phyloP scores from a whole-genome alignment of 176 grass and related monocot species.

The Zoysia japonica region DNA sequence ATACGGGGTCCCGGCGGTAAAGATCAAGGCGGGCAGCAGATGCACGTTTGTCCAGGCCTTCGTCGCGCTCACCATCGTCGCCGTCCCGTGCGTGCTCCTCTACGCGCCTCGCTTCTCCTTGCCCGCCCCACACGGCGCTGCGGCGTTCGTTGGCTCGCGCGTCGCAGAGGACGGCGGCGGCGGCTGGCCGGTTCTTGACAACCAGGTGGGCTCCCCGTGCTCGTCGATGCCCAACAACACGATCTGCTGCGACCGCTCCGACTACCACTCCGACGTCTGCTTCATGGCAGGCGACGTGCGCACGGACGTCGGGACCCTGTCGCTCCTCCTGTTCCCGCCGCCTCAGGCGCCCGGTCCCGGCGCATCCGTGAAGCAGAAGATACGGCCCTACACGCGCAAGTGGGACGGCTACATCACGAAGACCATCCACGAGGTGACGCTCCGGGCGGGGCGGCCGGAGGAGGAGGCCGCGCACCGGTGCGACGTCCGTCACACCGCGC shows the following conservation, averaged over 20 bases:
- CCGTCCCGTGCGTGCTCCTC: conserved; percentile 48
- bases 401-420: conserved; percentile 64
- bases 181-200: conserved; percentile 34
- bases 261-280: conserved; percentile 72
- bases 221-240: conserved; percentile 33
- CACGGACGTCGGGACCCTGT: conserved; percentile 50
- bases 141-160: conserved; percentile 37
- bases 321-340: conserved; percentile 42
- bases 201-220: conserved; percentile 52
- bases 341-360: conserved; percentile 2
- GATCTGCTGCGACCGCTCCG: conserved; percentile 75
- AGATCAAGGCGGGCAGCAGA: background rate
- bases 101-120: conserved; percentile 39
- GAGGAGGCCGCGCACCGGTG: conserved; percentile 32
- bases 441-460: conserved; percentile 27
- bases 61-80: conserved; percentile 38
- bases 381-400: conserved; percentile 72
- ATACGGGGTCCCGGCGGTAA: background rate
- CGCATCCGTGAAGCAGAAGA: conserved; percentile 35
- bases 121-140: background rate
- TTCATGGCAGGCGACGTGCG: conserved; percentile 80
- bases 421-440: conserved; percentile 49
- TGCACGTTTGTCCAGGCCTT: conserved; percentile 36
- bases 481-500: conserved; percentile 63
- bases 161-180: conserved; percentile 41